Evolutionary conservation across 306 rosid species (phyloP), one percentile per base, ranked within the genome.

Genomic region (Cucurbita argyrosperma): DNA sequence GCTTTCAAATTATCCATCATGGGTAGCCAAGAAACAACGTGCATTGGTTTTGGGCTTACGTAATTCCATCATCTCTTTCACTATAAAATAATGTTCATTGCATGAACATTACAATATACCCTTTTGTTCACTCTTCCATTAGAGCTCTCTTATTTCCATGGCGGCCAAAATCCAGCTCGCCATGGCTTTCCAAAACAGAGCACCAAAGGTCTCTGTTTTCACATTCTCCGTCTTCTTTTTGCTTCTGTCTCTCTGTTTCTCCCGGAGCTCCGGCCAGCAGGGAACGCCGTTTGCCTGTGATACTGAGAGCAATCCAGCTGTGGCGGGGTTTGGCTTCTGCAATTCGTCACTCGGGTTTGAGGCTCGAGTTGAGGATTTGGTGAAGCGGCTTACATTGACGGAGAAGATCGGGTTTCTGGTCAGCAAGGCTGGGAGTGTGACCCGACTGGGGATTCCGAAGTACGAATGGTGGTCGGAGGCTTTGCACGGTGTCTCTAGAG

Each of bases 381-480:
- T 95, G 79, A 80, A 86, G 83, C 80, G 96, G 71, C 67, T 95
- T 38, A 87, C 97, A 65, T 80, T 95, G 87, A 83, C 74, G 50
- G 97, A 95, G 89, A 95, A 95, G 62, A 85, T 89, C 0, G 87
- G 85, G 59, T 88, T 84, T 77, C 40, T 95, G 74, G 92, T 82
- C 62, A 43, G 85, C 76, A 42, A 58, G 13, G 99, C 99, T 2
- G 80, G 58, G 5, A 79, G 61, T 52, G 92, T 95, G 67, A 81
- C 80, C 18, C 85, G 96, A 75, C 96, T 95, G 53, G 99, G 99
- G 15, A 86, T 95, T 72, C 99, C 99, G 0, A 84, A 78, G 63
- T 95, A 95, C 45, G 84, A 91, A 18, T 95, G 99, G 99, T 95
- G 99, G 99, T 95, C 99, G 9, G 99, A 95, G 75, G 99, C 97